These are phyloP conservation scores for Globisporangium camurandrum DNA, from an alignment of 352 stramenopile species.

Conservation along the genomic window DNA sequence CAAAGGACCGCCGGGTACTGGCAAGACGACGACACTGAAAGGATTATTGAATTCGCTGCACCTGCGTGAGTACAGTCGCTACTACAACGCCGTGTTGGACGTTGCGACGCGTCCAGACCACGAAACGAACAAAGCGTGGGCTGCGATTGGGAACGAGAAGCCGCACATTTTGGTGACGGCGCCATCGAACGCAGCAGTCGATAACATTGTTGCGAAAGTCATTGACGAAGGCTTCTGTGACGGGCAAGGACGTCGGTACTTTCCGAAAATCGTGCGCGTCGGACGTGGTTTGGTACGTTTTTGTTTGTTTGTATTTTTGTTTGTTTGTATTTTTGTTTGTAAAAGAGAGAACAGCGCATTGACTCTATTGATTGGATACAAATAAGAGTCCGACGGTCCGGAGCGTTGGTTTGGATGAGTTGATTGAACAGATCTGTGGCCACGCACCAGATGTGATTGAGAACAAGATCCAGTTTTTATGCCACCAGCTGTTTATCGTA, in stretches of 20 bases:
- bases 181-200: slow-evolving; percentile 93
- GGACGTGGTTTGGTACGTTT: slow-evolving; percentile 70
- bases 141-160: slow-evolving; percentile 82
- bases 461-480: slow-evolving; percentile 41
- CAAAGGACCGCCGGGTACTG: slow-evolving; percentile 85
- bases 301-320: not conserved
- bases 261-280: slow-evolving; percentile 92
- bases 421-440: slow-evolving; percentile 79
- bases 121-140: slow-evolving; percentile 79
- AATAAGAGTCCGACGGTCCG: slow-evolving; percentile 72
- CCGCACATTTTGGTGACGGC: slow-evolving; percentile 91
- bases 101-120: slow-evolving; percentile 69
- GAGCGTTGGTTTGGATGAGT: slow-evolving; percentile 72
- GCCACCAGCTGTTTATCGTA: slow-evolving; percentile 45
- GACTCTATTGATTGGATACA: not conserved
- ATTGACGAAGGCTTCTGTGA: slow-evolving; percentile 94
- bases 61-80: slow-evolving; percentile 89
- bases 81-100: slow-evolving; percentile 86
- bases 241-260: slow-evolving; percentile 90
- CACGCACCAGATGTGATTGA: slow-evolving; percentile 70
- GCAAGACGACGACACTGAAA: slow-evolving; percentile 91
- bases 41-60: slow-evolving; percentile 89
- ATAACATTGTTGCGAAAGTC: slow-evolving; percentile 96
- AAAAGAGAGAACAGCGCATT: not conserved
- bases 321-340: not conserved